Conservation (phyloP, 208 protist species). For the Zelonia costaricensis region DNA sequence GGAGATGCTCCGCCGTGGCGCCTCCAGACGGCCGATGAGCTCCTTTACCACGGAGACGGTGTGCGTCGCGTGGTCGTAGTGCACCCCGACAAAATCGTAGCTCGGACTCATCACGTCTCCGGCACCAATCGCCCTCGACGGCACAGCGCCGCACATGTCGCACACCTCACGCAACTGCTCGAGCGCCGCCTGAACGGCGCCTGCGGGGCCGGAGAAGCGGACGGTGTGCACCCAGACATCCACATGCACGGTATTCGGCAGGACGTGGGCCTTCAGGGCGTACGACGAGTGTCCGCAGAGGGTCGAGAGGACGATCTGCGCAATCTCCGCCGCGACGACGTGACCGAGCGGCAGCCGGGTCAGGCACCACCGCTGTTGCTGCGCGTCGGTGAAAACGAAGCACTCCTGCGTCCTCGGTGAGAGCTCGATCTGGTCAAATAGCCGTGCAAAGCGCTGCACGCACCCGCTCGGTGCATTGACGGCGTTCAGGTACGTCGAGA, state of each 20-base stretch:
- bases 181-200: background rate
- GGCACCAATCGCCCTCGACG: background rate
- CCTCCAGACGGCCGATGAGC: conserved; percentile 1
- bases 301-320: conserved; percentile 10
- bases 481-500: conserved; percentile 14
- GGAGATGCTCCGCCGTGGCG: background rate
- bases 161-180: conserved; percentile 7
- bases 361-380: conserved; percentile 10
- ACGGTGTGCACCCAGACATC: conserved; percentile 23
- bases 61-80: conserved; percentile 13
- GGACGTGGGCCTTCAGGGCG: background rate
- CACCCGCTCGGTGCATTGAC: conserved; percentile 8
- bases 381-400: conserved; percentile 22
- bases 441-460: background rate
- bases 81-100: conserved; percentile 15
- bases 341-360: conserved; percentile 18
- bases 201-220: conserved; percentile 5
- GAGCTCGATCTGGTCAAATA: conserved; percentile 13
- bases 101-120: background rate
- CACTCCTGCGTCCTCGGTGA: conserved; percentile 10
- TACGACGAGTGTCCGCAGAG: conserved; percentile 6
- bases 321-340: conserved; percentile 10
- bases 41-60: conserved; percentile 4
- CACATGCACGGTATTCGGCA: background rate
- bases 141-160: conserved; percentile 1